Percentiles rank a stretch among this genome's conserved stretches.
Conservation (phyloP, 345 rosid species). For the Viola odorata region DNA sequence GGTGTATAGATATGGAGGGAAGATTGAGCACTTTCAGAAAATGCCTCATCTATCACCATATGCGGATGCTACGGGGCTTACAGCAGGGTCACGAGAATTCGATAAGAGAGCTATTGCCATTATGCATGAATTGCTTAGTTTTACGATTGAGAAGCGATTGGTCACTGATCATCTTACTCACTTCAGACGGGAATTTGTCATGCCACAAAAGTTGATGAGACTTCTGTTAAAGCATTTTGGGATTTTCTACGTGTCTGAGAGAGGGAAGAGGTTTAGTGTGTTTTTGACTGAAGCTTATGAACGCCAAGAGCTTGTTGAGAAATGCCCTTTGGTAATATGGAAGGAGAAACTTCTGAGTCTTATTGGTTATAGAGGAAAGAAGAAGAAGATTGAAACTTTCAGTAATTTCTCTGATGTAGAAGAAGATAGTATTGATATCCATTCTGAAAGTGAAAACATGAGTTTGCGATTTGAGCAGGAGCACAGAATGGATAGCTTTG, state of each 20-base stretch:
- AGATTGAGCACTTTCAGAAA: conserved; percentile 80
- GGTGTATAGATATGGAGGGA: conserved; percentile 61
- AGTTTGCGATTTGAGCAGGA: conserved; percentile 26
- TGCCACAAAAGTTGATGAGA: conserved; percentile 96
- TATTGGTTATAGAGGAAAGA: conserved; percentile 59
- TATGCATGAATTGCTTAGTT: conserved; percentile 86
- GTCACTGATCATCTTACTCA: conserved; percentile 90
- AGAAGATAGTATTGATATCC: conserved; percentile 24
- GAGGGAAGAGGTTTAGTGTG: conserved; percentile 88
- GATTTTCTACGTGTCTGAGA: conserved; percentile 83
- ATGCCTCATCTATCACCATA: conserved; percentile 74
- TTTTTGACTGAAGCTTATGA: conserved; percentile 75
- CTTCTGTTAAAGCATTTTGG: conserved; percentile 81
- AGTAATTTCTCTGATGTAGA: conserved; percentile 52
- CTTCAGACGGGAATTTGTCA: conserved; percentile 65
- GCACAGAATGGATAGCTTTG: conserved; percentile 28
- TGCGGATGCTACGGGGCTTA: conserved; percentile 61
- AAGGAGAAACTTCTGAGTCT: conserved; percentile 59
- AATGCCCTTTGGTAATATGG: conserved; percentile 56
- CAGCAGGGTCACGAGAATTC: conserved; percentile 76
- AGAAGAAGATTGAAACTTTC: conserved; percentile 32
- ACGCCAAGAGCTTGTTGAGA: conserved; percentile 58
- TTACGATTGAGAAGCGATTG: conserved; percentile 80
- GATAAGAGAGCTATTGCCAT: conserved; percentile 84
- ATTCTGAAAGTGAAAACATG: conserved; percentile 30